Conservation (phyloP, 768 basidiomycete species). For the Pleurotus ostreatus region DNA sequence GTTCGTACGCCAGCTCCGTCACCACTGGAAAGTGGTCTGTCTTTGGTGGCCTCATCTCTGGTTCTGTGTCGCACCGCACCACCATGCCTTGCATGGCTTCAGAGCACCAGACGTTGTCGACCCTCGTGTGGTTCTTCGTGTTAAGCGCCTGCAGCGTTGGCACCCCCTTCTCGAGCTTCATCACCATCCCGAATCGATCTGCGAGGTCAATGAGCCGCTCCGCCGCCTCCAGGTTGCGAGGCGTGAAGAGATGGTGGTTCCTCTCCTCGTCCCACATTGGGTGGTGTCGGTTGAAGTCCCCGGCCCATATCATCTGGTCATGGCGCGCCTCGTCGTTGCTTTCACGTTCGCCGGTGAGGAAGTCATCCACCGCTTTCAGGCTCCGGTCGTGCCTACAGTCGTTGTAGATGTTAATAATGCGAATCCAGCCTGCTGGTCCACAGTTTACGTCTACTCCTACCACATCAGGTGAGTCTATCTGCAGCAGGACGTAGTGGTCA, state of each 20-base stretch:
- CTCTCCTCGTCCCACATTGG: conserved; percentile 29
- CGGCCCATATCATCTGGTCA: conserved; percentile 18
- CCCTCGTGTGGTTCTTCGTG: conserved; percentile 23
- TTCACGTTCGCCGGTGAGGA: background rate
- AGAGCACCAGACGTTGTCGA: conserved; percentile 30
- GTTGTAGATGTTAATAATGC: conserved; percentile 29
- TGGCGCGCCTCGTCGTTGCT: no score
- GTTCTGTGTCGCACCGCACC: conserved; percentile 19
- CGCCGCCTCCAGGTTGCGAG: conserved; percentile 1
- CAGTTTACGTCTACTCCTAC: conserved; percentile 18
- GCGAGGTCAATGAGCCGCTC: conserved; percentile 12
- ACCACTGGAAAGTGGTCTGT: conserved; percentile 32
- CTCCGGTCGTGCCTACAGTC: conserved; percentile 14
- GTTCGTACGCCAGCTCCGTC: conserved; percentile 16
- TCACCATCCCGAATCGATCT: conserved; percentile 18
- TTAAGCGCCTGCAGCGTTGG: conserved; percentile 17
- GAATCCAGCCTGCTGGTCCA: conserved; percentile 11
- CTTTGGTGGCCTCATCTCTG: conserved; percentile 5
- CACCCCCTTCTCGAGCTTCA: conserved; percentile 23
- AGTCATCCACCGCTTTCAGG: background rate
- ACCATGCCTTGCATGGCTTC: conserved; percentile 11
- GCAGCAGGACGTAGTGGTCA: background rate
- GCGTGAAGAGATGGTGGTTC: conserved; percentile 24
- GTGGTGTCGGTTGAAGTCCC: conserved; percentile 39
- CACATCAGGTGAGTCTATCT: conserved; percentile 11